Conservation (phyloP, 495 filamentous ascomycete genomes). For the Elaphomyces granulatus region DNA sequence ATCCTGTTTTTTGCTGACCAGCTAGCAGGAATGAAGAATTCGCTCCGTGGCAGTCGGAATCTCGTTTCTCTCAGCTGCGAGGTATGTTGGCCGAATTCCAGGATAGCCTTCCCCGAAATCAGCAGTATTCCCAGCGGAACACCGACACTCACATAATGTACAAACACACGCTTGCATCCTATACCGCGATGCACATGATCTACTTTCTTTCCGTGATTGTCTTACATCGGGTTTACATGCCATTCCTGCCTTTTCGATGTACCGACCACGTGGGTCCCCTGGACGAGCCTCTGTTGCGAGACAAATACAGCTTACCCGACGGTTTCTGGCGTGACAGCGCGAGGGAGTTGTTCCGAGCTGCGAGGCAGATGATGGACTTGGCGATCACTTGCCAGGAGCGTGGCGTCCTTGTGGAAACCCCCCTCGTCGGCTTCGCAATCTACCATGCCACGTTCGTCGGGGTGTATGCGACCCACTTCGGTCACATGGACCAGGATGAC, state of each 20-base stretch:
- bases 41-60: conserved; percentile 49
- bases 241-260: conserved; percentile 65
- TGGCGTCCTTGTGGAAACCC: conserved; percentile 57
- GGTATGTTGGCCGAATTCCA: conserved; percentile 50
- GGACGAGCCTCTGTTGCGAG: conserved; percentile 51
- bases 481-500: conserved; percentile 58
- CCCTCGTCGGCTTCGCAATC: conserved; percentile 64
- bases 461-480: conserved; percentile 60
- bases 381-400: conserved; percentile 60
- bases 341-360: conserved; percentile 55
- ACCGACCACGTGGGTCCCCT: conserved; percentile 54
- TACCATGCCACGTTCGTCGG: conserved; percentile 63
- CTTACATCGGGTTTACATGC: conserved; percentile 68
- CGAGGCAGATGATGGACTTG: conserved; percentile 61
- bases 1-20: no score
- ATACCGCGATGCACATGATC: conserved; percentile 64
- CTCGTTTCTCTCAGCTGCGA: conserved; percentile 48
- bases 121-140: conserved; percentile 58
- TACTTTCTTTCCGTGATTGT: conserved; percentile 65
- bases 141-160: conserved; percentile 70
- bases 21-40: conserved; percentile 31
- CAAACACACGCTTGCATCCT: conserved; percentile 53
- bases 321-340: conserved; percentile 67
- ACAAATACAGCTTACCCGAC: conserved; percentile 35
- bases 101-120: conserved; percentile 48